Evolutionary conservation across 805 yeast genomes (phyloP), one percentile per base, ranked within the genome.

Genomic region (Yarrowia yakushimensis): DNA sequence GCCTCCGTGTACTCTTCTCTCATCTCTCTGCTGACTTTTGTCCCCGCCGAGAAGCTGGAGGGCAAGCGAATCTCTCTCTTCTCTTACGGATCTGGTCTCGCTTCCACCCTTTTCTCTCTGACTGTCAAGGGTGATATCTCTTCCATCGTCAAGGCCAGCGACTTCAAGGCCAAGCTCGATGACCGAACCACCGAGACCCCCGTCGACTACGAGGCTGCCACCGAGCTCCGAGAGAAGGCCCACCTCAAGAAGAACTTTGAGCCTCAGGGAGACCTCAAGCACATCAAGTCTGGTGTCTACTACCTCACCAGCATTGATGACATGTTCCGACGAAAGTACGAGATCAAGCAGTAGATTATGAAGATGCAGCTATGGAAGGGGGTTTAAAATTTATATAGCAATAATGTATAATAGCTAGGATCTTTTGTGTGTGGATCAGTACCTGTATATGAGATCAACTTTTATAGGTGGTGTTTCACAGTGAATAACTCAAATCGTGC

Each of bases 71-170:
- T 94, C 71, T 96, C 97, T 69, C 74, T 92, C 70, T 94, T 92
- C 81, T 94, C 99, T 20, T 94, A 94, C 76, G 99, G 99, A 69
- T 93, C 98, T 15, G 99, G 99, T 72, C 83, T 94, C 66, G 99
- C 99, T 46, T 82, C 98, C 17, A 84, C 97, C 39, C 79, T 94
- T 76, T 88, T 84, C 78, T 87, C 96, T 45, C 84, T 86, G 67
- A 82, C 78, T 66, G 89, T 94, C 66, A 82, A 80, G 66, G 97
- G 96, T 64, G 98, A 94, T 76, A 79, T 92, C 65, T 77, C 87
- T 28, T 69, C 81, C 65, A 87, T 92, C 67, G 82, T 82, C 66
- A 74, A 82, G 67, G 80, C 78, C 63, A 82, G 93, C 71, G 82
- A 87, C 75, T 78, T 94, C 67, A 85, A 86, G 71, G 71, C 80